Base-by-base conservation (phyloP, 306 rosid genomes). In the Prunus mira region DNA sequence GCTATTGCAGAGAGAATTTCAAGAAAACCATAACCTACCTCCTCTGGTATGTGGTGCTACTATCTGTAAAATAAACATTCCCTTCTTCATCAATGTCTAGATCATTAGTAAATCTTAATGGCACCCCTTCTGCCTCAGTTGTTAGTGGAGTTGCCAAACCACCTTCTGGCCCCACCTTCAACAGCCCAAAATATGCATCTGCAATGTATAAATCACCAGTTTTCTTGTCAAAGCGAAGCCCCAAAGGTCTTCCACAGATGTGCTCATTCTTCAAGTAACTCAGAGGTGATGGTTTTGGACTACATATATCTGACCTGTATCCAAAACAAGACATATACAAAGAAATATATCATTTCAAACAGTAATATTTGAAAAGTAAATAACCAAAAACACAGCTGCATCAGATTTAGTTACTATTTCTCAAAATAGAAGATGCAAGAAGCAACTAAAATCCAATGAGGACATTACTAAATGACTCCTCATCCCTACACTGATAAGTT, bases 171-270 rank as follows among this genome's bases (percentile, higher is more conserved):
- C 97, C 96, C 25, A 91, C 98, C 82, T 88, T 94, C 91, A 88
- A 12, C 50, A 94, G 82, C 72, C 97, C 98, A 79, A 89, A 69
- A 77, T 94, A 94, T 27, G 98, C 92, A 86, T 94, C 98, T 27
- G 98, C 95, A 46, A 94, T 94, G 87, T 92, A 92, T 76, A 94
- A 73, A 82, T 94, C 88, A 41, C 96, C 98, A 17, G 98, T 90
- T 83, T 89, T 92, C 93, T 92, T 92, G 89, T 94, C 76, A 81
- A 94, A 94, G 56, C 97, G 93, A 17, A 92, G 91, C 56, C 98
- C 97, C 84, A 94, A 69, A 75, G 98, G 98, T 84, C 98, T 89
- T 68, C 98, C 98, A 72, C 98, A 94, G 38, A 94, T 89, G 84
- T 94, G 97, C 69, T 94, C 98, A 72, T 84, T 86, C 84, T 71